These are phyloP conservation scores for Spiromastix sp. DNA, from an alignment of 2,329 filamentous ascomycete species.

Conservation along the genomic window DNA sequence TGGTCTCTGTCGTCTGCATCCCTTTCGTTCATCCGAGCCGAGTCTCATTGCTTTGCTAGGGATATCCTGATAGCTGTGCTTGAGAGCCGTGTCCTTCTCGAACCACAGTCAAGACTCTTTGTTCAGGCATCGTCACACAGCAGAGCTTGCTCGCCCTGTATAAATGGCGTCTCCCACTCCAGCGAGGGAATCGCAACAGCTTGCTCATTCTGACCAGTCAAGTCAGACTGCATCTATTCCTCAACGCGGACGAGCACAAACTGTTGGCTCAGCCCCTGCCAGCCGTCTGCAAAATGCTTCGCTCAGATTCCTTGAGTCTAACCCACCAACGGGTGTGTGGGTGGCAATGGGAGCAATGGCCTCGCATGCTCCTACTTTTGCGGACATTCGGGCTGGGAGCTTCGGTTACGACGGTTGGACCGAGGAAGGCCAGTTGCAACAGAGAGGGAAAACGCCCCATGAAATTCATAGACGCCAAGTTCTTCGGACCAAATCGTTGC, in stretches of 20 bases:
- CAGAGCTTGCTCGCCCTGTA: no score
- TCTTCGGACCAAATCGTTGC: conserved; percentile 15
- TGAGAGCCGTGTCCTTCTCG: no score
- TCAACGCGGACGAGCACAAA: background rate
- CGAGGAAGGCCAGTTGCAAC: conserved; percentile 21
- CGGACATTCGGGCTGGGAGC: conserved; percentile 21
- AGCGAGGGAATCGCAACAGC: no score
- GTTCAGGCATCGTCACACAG: no score
- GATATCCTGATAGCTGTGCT: no score
- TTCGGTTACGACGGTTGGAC: conserved; percentile 22
- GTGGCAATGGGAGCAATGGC: conserved; percentile 22
- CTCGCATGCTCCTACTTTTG: conserved; percentile 21
- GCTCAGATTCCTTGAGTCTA: conserved; percentile 19
- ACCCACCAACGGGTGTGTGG: conserved; percentile 23
- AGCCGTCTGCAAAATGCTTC: conserved; percentile 5
- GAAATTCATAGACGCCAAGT: conserved; percentile 19
- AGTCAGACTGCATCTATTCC: background rate
- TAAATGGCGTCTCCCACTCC: no score
- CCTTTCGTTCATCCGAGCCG: no score
- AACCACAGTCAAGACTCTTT: no score
- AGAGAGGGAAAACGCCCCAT: conserved; percentile 18
- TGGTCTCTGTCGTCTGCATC: no score
- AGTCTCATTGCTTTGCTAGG: no score
- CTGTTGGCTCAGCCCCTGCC: conserved; percentile 1
- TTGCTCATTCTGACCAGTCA: no score